A percentile compares a stretch with the other conserved stretches of the same genome.
Evolutionary conservation across 2,329 filamentous ascomycete species (phyloP).

Genomic region (Ciborinia camelliae): DNA sequence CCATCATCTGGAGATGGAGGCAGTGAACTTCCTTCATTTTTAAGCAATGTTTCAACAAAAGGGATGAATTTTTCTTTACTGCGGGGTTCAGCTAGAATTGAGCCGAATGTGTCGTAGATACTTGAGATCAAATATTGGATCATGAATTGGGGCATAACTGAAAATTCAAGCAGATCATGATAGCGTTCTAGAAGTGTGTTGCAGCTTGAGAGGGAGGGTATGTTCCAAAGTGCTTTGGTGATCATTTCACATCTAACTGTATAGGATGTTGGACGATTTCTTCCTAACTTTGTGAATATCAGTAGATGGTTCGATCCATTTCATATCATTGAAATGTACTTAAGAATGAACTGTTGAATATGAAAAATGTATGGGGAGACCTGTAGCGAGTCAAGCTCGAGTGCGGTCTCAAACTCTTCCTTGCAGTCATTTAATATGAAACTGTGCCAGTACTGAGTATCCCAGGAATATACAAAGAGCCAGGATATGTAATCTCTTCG

Average conservation of each 20-base stretch:
- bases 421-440: too few species aligned
- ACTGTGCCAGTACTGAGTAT: too few species aligned
- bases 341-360: background rate
- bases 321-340: background rate
- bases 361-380: background rate
- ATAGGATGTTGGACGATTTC: constrained; percentile 22
- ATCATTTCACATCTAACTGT: constrained; percentile 9
- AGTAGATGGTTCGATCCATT: background rate
- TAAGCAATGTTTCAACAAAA: constrained; percentile 28
- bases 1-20: constrained; percentile 31
- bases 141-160: constrained; percentile 24
- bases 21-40: constrained; percentile 32
- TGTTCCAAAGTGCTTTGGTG: constrained; percentile 30
- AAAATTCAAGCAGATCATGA: constrained; percentile 17
- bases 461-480: too few species aligned
- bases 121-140: constrained; percentile 27
- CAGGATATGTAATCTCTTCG: too few species aligned
- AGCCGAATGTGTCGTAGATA: constrained; percentile 30
- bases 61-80: constrained; percentile 24
- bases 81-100: constrained; percentile 25
- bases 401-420: background rate
- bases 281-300: constrained; percentile 21
- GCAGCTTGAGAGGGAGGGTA: constrained; percentile 32
- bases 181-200: constrained; percentile 23
- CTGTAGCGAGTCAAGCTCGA: background rate